Conservation (phyloP, 2,329 filamentous ascomycete genomes). For the Pseudogymnoascus sp. region DNA sequence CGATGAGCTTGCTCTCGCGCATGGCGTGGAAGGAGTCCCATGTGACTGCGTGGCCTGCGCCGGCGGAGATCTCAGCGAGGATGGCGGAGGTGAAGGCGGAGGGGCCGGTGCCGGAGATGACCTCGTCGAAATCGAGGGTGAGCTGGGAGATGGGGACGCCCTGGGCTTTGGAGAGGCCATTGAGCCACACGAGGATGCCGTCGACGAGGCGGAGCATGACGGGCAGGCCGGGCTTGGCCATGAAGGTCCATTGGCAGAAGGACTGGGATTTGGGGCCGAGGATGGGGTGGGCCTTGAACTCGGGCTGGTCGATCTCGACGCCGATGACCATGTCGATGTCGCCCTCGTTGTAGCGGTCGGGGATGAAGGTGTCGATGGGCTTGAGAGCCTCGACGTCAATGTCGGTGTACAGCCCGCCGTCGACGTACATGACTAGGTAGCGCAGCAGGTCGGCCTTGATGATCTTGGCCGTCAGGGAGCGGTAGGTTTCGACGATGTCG, state of each 20-base stretch:
- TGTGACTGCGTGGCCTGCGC: slow-evolving; percentile 37
- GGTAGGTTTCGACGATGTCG: slow-evolving; percentile 56
- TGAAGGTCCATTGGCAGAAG: slow-evolving; percentile 70
- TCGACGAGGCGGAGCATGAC: slow-evolving; percentile 62
- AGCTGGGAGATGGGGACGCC: slow-evolving; percentile 50
- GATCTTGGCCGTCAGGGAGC: slow-evolving; percentile 52
- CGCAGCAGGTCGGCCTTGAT: slow-evolving; percentile 59
- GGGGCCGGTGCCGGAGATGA: slow-evolving; percentile 64
- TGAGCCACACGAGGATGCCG: slow-evolving; percentile 59
- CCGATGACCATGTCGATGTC: slow-evolving; percentile 65
- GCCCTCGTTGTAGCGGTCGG: slow-evolving; percentile 50
- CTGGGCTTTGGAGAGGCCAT: slow-evolving; percentile 49
- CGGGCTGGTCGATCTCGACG: slow-evolving; percentile 62
- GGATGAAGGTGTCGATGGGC: slow-evolving; percentile 49
- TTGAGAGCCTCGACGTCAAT: slow-evolving; percentile 50
- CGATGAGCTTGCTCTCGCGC: slow-evolving; percentile 55
- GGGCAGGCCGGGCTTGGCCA: slow-evolving; percentile 56
- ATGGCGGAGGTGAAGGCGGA: slow-evolving; percentile 61
- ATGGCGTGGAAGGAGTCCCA: slow-evolving; percentile 61
- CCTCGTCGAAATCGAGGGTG: slow-evolving; percentile 61
- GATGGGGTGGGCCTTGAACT: slow-evolving; percentile 54
- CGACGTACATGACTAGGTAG: slow-evolving; percentile 59
- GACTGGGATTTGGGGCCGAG: slow-evolving; percentile 60
- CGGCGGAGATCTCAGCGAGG: slow-evolving; percentile 52
- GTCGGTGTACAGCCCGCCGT: slow-evolving; percentile 51